Evolutionary conservation across 2,329 filamentous ascomycete genomes (phyloP).

Genomic region (Blumeriella jaapii): DNA sequence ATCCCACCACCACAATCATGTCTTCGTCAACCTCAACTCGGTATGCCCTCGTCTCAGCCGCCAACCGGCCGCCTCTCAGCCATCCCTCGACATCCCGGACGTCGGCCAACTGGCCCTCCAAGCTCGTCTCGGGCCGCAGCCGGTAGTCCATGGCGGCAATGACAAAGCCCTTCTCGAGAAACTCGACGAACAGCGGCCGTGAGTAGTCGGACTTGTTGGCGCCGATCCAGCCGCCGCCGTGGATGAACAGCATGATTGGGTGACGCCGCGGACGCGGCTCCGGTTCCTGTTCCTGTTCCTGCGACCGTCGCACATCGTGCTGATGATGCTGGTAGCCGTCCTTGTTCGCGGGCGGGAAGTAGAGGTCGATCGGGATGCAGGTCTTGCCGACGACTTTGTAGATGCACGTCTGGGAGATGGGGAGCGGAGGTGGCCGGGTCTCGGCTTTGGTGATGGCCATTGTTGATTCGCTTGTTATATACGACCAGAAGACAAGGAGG

Average conservation of each 20-base stretch:
- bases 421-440: conserved; percentile 7
- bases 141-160: conserved; percentile 15
- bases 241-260: conserved; percentile 13
- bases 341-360: conserved; percentile 2
- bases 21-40: conserved; percentile 1
- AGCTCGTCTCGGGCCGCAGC: conserved; percentile 12
- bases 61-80: conserved; percentile 10
- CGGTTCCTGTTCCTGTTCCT: too few species aligned
- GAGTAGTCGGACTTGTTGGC: conserved; percentile 13
- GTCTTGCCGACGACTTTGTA: conserved; percentile 11
- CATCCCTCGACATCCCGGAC: conserved; percentile 14
- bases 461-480: too few species aligned
- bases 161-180: conserved; percentile 12
- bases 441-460: too few species aligned
- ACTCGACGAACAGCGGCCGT: conserved; percentile 11
- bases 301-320: too few species aligned
- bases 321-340: conserved; percentile 2
- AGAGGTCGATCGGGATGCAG: conserved; percentile 10
- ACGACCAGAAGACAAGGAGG: too few species aligned
- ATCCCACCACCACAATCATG: conserved; percentile 13
- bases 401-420: conserved; percentile 11
- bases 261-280: not conserved
- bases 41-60: not conserved
- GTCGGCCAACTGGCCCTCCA: conserved; percentile 11
- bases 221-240: conserved; percentile 16